Base-by-base conservation (phyloP, 345 rosid species). In the Aethionema arabicum region DNA sequence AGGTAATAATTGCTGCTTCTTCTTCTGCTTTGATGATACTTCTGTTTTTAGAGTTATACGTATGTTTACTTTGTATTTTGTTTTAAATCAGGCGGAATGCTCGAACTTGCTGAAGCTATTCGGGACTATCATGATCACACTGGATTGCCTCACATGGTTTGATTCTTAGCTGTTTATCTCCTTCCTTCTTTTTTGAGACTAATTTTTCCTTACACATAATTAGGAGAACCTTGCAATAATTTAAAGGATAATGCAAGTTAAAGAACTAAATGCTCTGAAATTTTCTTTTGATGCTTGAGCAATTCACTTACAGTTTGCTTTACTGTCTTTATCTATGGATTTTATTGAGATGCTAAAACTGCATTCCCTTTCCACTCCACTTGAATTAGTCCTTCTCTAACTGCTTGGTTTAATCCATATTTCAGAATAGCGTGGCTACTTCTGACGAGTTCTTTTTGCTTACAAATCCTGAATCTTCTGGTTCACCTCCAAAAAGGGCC, bases 101-200 rank as follows among this genome's bases (percentile, higher is more conserved):
- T 93, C 14, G 96, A 93, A 69, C 95, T 93, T 37, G 75, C 99
- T 6, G 97, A 93, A 66, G 97, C 99, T 9, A 93, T 93, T 72
- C 75, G 97, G 72, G 97, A 90, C 61, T 90, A 76, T 81, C 95
- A 93, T 50, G 99, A 93, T 78, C 83, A 76, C 56, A 83, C 72
- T 10, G 97, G 72, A 44, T 72, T 93, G 59, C 99, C 97, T 53
- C 84, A 83, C 14, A 83, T 85, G 99, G 99, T 93, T 55, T 67
- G 48, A 12, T 32, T 41, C 40, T 48, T 27, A 46, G 4, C 48
- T 39, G 5, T 68, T 38, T 33, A 41, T 29, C 49, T 57, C n/a
- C 13, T n/a, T 43, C 14, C 15, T 43, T 43, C 4, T 43, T 13
- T 43, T 43, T 11, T 4, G 7, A 4, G 7, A n/a, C 15, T 11